A percentile compares a stretch with the other conserved stretches of the same genome.
Conservation (phyloP, 2,329 filamentous ascomycete genomes). For the Penicillium capsulatum region DNA sequence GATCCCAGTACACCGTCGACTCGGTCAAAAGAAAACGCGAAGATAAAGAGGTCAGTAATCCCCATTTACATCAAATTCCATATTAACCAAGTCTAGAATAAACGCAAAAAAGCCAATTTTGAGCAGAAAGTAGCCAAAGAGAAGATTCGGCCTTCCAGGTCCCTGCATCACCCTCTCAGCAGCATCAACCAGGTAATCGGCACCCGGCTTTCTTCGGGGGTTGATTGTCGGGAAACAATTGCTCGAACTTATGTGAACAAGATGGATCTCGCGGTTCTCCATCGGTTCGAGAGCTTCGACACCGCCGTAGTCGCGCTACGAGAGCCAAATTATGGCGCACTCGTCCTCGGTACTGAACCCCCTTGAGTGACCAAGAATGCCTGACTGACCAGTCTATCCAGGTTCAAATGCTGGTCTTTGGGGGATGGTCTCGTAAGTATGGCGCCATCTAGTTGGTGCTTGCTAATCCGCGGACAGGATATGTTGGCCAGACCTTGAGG, state of each 20-base stretch:
- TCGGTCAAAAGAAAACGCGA: slow-evolving; percentile 55
- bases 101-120: slow-evolving; percentile 18
- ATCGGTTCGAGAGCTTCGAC: slow-evolving; percentile 30
- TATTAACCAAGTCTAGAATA: not conserved
- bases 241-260: slow-evolving; percentile 33
- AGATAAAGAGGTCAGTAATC: slow-evolving; percentile 36
- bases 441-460: too few relatives aligned
- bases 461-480: slow-evolving; percentile 16
- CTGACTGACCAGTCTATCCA: slow-evolving; percentile 8
- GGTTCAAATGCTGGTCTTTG: slow-evolving; percentile 29
- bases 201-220: slow-evolving; percentile 11
- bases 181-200: slow-evolving; percentile 31
- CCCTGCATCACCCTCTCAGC: slow-evolving; percentile 30
- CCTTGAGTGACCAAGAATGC: slow-evolving; percentile 13
- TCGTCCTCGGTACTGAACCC: slow-evolving; percentile 23
- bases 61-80: not conserved
- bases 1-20: slow-evolving; percentile 54
- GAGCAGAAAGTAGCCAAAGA: slow-evolving; percentile 30
- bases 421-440: slow-evolving; percentile 33
- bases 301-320: too few relatives aligned
- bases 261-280: slow-evolving; percentile 27
- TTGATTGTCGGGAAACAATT: slow-evolving; percentile 24
- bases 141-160: slow-evolving; percentile 30
- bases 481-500: slow-evolving; percentile 32
- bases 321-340: too few relatives aligned